These are phyloP conservation scores for Colletotrichum endophyticum DNA, from an alignment of 2,329 filamentous ascomycete genomes.

Conservation along the genomic window DNA sequence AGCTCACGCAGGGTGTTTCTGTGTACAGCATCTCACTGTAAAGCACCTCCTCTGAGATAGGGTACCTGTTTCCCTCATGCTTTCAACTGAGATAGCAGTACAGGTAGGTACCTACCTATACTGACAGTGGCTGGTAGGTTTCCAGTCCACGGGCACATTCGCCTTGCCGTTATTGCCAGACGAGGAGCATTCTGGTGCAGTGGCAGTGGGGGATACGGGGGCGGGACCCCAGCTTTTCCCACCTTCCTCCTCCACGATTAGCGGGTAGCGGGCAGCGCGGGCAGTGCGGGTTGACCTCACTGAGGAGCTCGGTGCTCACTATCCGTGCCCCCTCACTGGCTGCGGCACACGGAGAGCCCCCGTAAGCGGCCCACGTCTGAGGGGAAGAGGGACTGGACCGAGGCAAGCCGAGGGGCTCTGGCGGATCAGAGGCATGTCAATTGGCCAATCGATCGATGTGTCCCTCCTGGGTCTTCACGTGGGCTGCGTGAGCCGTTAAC, in stretches of 20 bases:
- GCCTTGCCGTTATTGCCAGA: not conserved
- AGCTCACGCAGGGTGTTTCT: not conserved
- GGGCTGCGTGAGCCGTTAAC: not conserved
- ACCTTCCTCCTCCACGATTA: slow-evolving; percentile 17
- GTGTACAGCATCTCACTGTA: not conserved
- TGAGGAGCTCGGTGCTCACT: not conserved
- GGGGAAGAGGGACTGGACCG: slow-evolving; percentile 17
- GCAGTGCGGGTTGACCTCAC: not conserved
- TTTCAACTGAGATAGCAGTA: not conserved
- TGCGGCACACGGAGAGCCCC: not conserved
- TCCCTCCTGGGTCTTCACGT: not conserved
- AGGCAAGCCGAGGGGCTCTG: slow-evolving; percentile 18
- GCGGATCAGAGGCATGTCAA: slow-evolving; percentile 5
- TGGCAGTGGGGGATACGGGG: not conserved
- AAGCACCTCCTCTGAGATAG: not conserved
- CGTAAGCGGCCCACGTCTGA: not conserved
- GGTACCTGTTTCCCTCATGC: not conserved
- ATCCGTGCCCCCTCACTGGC: not conserved
- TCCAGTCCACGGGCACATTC: not conserved
- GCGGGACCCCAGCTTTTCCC: slow-evolving; percentile 13
- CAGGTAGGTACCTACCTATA: not conserved
- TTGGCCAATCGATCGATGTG: slow-evolving; percentile 15
- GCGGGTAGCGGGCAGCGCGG: not conserved
- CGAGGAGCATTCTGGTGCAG: not conserved
- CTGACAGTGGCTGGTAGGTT: not conserved